phyloP scores from a whole-genome alignment of 2,329 filamentous ascomycete genomes.

The Neonectria neomacrospora region DNA sequence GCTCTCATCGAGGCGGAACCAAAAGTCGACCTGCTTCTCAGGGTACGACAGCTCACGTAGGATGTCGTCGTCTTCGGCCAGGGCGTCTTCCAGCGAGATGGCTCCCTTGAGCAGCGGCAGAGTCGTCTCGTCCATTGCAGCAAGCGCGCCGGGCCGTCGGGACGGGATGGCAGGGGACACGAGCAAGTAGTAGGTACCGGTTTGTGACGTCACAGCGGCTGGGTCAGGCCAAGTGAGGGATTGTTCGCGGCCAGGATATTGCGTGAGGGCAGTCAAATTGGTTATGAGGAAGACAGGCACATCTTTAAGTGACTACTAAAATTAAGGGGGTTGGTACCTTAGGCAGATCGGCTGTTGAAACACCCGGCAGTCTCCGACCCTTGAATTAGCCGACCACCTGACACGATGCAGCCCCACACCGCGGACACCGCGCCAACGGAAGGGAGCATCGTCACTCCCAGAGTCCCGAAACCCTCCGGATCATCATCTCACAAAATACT shows the following conservation, averaged over 20 bases:
- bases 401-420: neutral
- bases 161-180: neutral
- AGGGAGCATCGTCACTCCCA: neutral
- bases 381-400: slow-evolving; percentile 1
- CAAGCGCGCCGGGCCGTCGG: neutral
- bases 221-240: neutral
- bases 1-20: slow-evolving; percentile 11
- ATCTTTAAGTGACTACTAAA: neutral
- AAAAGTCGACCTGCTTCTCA: slow-evolving; percentile 24
- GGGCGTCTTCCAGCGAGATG: slow-evolving; percentile 21
- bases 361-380: neutral
- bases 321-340: neutral
- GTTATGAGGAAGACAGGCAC: neutral
- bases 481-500: too few species aligned
- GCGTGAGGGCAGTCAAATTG: neutral
- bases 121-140: slow-evolving; percentile 11
- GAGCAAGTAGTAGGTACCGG: neutral
- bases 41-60: slow-evolving; percentile 25
- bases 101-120: slow-evolving; percentile 24
- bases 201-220: neutral
- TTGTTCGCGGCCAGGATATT: neutral
- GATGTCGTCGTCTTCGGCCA: slow-evolving; percentile 26
- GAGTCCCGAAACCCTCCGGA: neutral
- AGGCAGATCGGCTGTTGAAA: neutral
- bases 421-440: neutral